Base-by-base conservation (phyloP, 2,329 filamentous ascomycete species). In the Dactylellina haptotyla region DNA sequence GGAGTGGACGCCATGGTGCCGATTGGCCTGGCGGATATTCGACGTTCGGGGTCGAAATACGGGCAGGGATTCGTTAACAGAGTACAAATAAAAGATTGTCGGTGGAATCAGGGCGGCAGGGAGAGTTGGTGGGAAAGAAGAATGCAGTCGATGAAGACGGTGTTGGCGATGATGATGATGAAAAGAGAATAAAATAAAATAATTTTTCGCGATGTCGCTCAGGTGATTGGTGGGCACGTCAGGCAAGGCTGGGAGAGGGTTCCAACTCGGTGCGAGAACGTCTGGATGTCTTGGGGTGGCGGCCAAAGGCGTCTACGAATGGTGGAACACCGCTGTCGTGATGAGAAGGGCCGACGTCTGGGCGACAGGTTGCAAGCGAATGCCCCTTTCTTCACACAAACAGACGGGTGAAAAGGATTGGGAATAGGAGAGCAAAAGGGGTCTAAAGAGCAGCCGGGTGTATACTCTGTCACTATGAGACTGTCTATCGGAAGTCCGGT, bases 1-100 rank as follows among this genome's bases (percentile, higher is more conserved):
- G 67, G 67, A 28, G 69, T 73, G 9, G 61, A 48, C 32, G 69
- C 56, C 69, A 73, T 73, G 14, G 37, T 72, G 66, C 51, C 59
- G 46, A 51, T 51, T 37, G 58, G 59, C 66, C 58, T 28, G 20
- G 67, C 53, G 51, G 43, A n/a, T 46, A 3, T 50, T 30, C 26
- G 14, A 10, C 14, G 18, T 5, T 2, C 12, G 18, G 41, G n/a
- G n/a, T 26, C 37, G 45, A 26, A 14, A 32, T 14, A 18, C 4
- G 4, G 25, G 25, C 6, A 41, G n/a, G 12, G 3, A 9, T 59
- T 1, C 37, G 41, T 48, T 18, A 32, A 43, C 43, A 34, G 34
- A 18, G 56, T 64, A 23, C 18, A 26, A 54, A n/a, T 16, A 28
- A 28, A 16, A n/a, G 37, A 18, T 32, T n/a, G 50, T 37, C 14